Evolutionary conservation across 2,329 filamentous ascomycete species (phyloP).

Genomic region (Fusarium virguliforme): DNA sequence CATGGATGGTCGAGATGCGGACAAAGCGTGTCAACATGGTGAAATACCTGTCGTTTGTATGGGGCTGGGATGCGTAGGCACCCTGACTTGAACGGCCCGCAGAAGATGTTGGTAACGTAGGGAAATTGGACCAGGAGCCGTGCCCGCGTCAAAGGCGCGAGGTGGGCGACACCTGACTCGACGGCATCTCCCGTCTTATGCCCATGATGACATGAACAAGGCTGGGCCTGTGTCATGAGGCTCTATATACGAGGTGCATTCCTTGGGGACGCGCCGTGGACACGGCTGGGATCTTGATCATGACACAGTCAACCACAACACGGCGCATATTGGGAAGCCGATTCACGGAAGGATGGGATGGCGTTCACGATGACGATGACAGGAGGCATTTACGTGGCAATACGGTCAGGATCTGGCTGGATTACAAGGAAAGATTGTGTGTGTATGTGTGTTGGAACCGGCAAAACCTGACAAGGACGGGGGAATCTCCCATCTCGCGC

Average conservation of each 20-base stretch:
- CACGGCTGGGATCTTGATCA: conserved; percentile 3
- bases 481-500: conserved; percentile 31
- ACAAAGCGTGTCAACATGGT: conserved; percentile 98
- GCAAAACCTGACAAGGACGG: conserved; percentile 26
- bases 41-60: conserved; percentile 93
- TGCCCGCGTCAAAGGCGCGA: conserved; percentile 25
- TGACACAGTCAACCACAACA: conserved; percentile 18
- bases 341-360: conserved; percentile 13
- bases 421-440: conserved; percentile 35
- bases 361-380: conserved; percentile 4
- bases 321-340: not conserved
- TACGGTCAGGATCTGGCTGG: conserved; percentile 21
- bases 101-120: conserved; percentile 33
- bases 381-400: conserved; percentile 15
- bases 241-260: conserved; percentile 13
- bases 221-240: conserved; percentile 43
- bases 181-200: conserved; percentile 18
- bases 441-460: conserved; percentile 33
- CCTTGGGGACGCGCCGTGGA: conserved; percentile 3
- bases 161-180: conserved; percentile 17
- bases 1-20: conserved; percentile 98
- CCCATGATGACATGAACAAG: conserved; percentile 37
- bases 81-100: conserved; percentile 11
- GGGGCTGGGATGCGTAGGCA: conserved; percentile 83
- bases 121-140: conserved; percentile 28